Conservation (phyloP, 2,329 filamentous ascomycete genomes). For the Didymella pinodella region DNA sequence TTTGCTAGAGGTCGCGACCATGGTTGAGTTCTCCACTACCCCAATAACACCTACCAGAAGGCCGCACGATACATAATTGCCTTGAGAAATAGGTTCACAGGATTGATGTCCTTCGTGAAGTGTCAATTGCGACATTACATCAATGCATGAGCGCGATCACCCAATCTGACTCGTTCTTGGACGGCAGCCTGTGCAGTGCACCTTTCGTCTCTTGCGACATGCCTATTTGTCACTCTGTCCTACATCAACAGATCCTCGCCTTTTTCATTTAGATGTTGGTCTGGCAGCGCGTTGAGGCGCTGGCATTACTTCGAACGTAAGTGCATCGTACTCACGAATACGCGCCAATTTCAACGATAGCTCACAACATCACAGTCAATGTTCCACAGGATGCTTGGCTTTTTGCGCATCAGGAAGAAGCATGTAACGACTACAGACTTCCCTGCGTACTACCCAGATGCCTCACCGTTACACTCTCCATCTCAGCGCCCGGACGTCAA, state of each 20-base stretch:
- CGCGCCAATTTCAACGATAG: not conserved
- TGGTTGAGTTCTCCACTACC: not conserved
- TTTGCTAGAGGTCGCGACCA: not conserved
- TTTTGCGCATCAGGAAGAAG: not conserved
- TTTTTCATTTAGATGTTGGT: not conserved
- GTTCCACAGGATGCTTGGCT: not conserved
- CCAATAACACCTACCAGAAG: not conserved
- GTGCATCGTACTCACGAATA: not conserved
- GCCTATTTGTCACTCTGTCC: not conserved
- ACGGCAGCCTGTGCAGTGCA: too few relatives aligned
- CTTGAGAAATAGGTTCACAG: not conserved
- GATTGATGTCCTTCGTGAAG: not conserved
- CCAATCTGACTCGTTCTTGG: not conserved
- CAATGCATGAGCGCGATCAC: not conserved
- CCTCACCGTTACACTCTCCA: not conserved
- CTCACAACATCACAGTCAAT: not conserved
- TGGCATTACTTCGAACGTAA: not conserved
- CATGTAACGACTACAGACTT: not conserved
- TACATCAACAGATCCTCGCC: not conserved
- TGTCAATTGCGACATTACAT: not conserved
- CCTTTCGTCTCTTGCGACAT: not conserved
- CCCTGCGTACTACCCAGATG: not conserved
- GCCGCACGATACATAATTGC: constrained; percentile 16
- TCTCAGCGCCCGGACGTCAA: not conserved
- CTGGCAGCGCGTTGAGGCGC: not conserved